A percentile compares a stretch with the other conserved stretches of the same genome.
Conservation (phyloP, 768 basidiomycete species). For the Astraeus odoratus region DNA sequence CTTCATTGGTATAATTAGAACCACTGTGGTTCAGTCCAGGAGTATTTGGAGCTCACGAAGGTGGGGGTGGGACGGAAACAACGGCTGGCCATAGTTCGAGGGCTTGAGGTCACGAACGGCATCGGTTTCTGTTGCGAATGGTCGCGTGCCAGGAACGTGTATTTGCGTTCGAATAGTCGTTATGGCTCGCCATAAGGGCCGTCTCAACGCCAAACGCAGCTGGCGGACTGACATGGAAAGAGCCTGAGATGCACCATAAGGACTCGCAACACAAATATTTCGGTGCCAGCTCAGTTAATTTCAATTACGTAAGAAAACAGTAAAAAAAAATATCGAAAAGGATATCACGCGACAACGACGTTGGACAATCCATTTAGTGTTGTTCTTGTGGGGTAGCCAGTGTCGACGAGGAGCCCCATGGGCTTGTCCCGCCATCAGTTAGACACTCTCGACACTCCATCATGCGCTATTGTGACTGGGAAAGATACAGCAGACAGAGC, state of each 20-base stretch:
- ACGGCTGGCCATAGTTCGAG: constrained; percentile 74
- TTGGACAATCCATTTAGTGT: neutral
- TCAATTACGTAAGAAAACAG: neutral
- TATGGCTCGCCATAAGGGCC: neutral
- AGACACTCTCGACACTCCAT: constrained; percentile 1
- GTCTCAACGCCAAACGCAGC: constrained; percentile 11
- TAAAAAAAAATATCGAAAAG: neutral
- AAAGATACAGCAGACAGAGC: constrained; percentile 44
- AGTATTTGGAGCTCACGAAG: constrained; percentile 61
- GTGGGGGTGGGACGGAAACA: constrained; percentile 74
- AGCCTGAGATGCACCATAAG: neutral
- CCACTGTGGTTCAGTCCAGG: too few relatives aligned
- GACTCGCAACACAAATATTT: neutral
- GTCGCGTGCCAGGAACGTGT: constrained; percentile 6
- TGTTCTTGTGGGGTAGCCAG: neutral
- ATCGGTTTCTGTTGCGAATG: constrained; percentile 29
- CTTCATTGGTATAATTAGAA: constrained; percentile 22
- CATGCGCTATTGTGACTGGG: constrained; percentile 33
- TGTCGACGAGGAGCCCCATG: constrained; percentile 8
- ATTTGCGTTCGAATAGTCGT: neutral
- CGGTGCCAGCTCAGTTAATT: neutral
- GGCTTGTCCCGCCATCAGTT: constrained; percentile 12
- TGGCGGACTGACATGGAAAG: constrained; percentile 13
- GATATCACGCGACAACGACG: neutral
- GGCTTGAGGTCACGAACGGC: constrained; percentile 46